Evolutionary conservation across 805 yeast species (phyloP).

Genomic region (Candida sanyiensis): DNA sequence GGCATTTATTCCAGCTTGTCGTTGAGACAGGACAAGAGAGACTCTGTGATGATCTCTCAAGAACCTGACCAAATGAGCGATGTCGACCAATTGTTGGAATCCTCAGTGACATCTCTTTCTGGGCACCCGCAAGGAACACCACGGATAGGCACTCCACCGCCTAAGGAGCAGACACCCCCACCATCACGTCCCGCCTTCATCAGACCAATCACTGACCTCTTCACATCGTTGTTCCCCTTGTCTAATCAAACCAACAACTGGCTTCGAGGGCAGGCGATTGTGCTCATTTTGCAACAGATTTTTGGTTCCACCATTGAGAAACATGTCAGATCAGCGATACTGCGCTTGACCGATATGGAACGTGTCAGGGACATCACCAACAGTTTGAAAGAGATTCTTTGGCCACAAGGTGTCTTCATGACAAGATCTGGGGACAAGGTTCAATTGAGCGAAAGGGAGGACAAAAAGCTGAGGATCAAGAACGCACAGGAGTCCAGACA

Average conservation of each 20-base stretch:
- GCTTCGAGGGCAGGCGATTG: constrained; percentile 79
- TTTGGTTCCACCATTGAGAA: constrained; percentile 85
- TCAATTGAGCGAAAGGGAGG: constrained; percentile 40
- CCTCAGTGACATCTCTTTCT: neutral
- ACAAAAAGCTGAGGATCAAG: constrained; percentile 43
- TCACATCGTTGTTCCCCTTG: constrained; percentile 64
- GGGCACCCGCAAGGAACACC: neutral
- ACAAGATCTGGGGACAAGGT: neutral
- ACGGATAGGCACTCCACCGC: constrained; percentile 1
- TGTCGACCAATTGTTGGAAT: neutral
- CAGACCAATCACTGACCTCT: constrained; percentile 74
- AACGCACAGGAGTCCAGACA: constrained; percentile 54
- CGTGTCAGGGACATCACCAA: constrained; percentile 38
- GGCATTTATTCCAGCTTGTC: constrained; percentile 17
- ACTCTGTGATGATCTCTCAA: constrained; percentile 4
- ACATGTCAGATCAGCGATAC: constrained; percentile 34
- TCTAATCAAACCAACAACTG: constrained; percentile 55
- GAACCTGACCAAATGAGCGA: constrained; percentile 2
- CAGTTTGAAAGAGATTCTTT: constrained; percentile 28
- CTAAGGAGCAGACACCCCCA: neutral
- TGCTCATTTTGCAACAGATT: constrained; percentile 76
- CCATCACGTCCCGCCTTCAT: constrained; percentile 43
- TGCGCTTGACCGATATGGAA: constrained; percentile 37
- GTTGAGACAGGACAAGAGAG: constrained; percentile 13
- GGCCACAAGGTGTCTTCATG: constrained; percentile 53